Evolutionary conservation across 768 basidiomycete species (phyloP), one percentile per base, ranked within the genome.

Genomic region (Grammothele lineata): DNA sequence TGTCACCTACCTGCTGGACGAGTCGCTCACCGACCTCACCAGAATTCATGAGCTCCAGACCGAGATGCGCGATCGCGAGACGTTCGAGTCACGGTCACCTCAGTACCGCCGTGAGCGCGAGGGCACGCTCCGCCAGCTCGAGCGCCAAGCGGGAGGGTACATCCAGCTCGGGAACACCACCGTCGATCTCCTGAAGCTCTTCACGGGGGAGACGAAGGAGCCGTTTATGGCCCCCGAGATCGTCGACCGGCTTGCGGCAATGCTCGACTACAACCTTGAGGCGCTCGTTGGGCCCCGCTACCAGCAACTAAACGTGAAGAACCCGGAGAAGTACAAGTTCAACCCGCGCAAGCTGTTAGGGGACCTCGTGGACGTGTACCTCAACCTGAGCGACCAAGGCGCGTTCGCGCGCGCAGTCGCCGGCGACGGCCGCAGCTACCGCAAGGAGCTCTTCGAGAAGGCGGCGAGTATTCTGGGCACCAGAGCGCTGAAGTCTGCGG

Each of bases 191-290:
- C 77, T 99, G 57, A 91, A 90, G 62, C 76, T 89, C 44, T 93
- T 98, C 70, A 95, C 95, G 1, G 87, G 85, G 0, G 88, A 95
- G 63, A 89, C 92, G 0, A 92, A 87, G 62, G 78, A 73, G 22
- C 94, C 96, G 0, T 99, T 97, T 68, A 87, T 96, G 80, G 87
- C 91, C 67, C 86, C 89, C 7, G 96, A 99, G 67, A 97, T 99
- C 38, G 90, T 98, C 42, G 87, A 94, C 63, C 81, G 88, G 27
- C 76, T 99, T 14, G 96, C 96, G 3, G 94, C 94, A 1, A 97
- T 96, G 89, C 68, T 99, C 58, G 90, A 96, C 62, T 92, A 93
- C 69, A 97, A 98, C 60, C 74, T 99, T 17, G 82, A 85, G 40
- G 85, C 83, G 2, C 80, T 99, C 19, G 90, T 84, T 37, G 96